These are phyloP conservation scores for Russula compacta DNA, from an alignment of 768 basidiomycete genomes.

Conservation along the genomic window DNA sequence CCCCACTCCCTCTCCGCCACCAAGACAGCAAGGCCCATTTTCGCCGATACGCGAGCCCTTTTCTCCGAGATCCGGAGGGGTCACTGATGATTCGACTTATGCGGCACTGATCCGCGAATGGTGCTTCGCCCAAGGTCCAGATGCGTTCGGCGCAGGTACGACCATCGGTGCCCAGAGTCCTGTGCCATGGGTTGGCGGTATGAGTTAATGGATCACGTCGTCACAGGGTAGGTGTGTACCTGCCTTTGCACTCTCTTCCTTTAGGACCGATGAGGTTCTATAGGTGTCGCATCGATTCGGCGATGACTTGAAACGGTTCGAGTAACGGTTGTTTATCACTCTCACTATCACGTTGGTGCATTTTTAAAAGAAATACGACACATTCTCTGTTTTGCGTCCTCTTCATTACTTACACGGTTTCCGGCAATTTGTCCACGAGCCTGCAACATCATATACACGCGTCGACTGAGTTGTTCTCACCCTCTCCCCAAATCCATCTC, in stretches of 20 bases:
- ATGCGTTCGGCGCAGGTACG: slow-evolving; percentile 6
- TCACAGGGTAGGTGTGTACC: neutral
- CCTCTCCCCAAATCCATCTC: neutral
- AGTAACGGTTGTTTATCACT: slow-evolving; percentile 10
- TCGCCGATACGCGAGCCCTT: slow-evolving; percentile 6
- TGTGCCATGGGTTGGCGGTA: slow-evolving; percentile 14
- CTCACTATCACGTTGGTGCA: slow-evolving; percentile 1
- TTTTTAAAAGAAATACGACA: neutral
- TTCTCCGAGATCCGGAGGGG: slow-evolving; percentile 3
- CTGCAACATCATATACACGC: neutral
- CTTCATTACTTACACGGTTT: neutral
- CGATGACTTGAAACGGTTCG: neutral
- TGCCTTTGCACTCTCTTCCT: neutral
- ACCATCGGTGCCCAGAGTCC: slow-evolving; percentile 8
- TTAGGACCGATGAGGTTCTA: neutral
- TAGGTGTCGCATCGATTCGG: neutral
- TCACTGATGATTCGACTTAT: slow-evolving; percentile 11
- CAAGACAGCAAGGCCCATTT: slow-evolving; percentile 10
- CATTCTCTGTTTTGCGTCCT: neutral
- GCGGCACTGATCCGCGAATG: slow-evolving; percentile 19
- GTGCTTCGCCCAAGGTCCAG: slow-evolving; percentile 20
- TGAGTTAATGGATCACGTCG: neutral
- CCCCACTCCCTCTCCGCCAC: slow-evolving; percentile 13
- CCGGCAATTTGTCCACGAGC: slow-evolving; percentile 1
- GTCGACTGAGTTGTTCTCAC: neutral